Evolutionary conservation across 2,329 filamentous ascomycete species (phyloP), one percentile per base, ranked within the genome.

Genomic region (Pseudogymnoascus sp.): DNA sequence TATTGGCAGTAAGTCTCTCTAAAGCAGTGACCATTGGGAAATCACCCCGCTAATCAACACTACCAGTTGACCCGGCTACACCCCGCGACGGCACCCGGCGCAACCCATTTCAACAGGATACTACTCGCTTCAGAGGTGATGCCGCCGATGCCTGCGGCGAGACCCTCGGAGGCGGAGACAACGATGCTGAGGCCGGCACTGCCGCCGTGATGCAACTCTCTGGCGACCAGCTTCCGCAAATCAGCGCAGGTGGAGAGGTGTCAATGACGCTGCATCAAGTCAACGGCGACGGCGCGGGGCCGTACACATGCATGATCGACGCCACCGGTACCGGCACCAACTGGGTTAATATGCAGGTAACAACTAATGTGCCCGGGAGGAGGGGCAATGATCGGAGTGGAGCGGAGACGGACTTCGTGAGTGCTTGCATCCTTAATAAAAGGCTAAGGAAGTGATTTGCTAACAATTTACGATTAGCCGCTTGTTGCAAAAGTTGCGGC

Each of bases 261-360:
- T 74, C 74, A 66, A 86, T 88, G 78, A 87, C 83, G 1, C 75
- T 87, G 8, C 85, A 87, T 74, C 84, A 87, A 71, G 83, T 88
- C 71, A 88, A 87, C 73, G 77, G 77, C 37, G 85, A 88, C 66
- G 85, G 85, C 62, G 85, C 82, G 62, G 85, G 85, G 15, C 68
- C 68, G 58, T 67, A 68, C 61, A 80, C 75, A 6, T 86, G 84
- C 75, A 83, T 83, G 77, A 84, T 87, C 70, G 85, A 86, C 68
- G 72, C 76, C 61, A 83, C 84, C 62, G 85, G 76, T 61, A 84
- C 83, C 4, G 84, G 78, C 22, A 69, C 75, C 57, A 70, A 75
- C 65, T 86, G 82, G 78, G 70, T 73, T 20, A 72, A 79, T 63
- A 80, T 84, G 69, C 72, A 78, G 35, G 83, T 87, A 60, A 81